A percentile compares a stretch with the other conserved stretches of the same genome.
phyloP scores from a whole-genome alignment of 768 basidiomycete genomes.

The Paxillus ammoniavirescens region DNA sequence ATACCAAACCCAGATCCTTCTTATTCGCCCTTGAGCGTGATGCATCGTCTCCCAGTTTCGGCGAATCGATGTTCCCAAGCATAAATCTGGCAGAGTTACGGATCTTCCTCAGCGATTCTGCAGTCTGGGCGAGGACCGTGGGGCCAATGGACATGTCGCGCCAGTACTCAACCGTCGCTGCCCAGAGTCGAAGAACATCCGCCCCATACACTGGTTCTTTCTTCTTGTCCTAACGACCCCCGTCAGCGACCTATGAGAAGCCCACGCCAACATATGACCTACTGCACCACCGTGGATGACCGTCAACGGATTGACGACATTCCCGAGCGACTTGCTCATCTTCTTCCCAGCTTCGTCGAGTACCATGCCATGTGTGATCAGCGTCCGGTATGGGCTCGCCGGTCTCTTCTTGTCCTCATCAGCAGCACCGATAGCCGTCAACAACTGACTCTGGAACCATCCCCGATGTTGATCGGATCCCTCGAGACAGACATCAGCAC shows the following conservation, averaged over 20 bases:
- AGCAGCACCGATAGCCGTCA: conserved; percentile 66
- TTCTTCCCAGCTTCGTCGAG: conserved; percentile 85
- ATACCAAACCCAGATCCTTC: conserved; percentile 62
- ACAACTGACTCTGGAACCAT: conserved; percentile 96
- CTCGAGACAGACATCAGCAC: conserved; percentile 88
- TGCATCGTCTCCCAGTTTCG: conserved; percentile 6
- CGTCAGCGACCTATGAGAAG: background rate
- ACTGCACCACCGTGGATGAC: conserved; percentile 80
- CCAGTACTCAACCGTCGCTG: conserved; percentile 86
- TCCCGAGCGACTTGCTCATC: conserved; percentile 98
- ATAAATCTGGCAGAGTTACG: conserved; percentile 86
- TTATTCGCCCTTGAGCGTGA: conserved; percentile 12
- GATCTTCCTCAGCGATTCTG: conserved; percentile 77
- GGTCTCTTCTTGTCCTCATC: conserved; percentile 13
- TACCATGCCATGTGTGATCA: conserved; percentile 97
- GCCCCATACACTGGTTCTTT: conserved; percentile 80
- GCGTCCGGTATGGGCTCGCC: conserved; percentile 61
- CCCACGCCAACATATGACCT: conserved; percentile 18
- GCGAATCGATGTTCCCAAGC: conserved; percentile 67
- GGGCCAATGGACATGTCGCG: conserved; percentile 86
- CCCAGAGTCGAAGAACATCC: conserved; percentile 89
- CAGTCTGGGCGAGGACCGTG: conserved; percentile 68
- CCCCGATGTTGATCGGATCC: conserved; percentile 98
- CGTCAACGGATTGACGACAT: conserved; percentile 81
- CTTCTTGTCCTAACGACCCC: conserved; percentile 51